Percentiles rank a stretch among this genome's conserved stretches.
Conservation (phyloP, 345 rosid genomes). For the Gossypium raimondii region DNA sequence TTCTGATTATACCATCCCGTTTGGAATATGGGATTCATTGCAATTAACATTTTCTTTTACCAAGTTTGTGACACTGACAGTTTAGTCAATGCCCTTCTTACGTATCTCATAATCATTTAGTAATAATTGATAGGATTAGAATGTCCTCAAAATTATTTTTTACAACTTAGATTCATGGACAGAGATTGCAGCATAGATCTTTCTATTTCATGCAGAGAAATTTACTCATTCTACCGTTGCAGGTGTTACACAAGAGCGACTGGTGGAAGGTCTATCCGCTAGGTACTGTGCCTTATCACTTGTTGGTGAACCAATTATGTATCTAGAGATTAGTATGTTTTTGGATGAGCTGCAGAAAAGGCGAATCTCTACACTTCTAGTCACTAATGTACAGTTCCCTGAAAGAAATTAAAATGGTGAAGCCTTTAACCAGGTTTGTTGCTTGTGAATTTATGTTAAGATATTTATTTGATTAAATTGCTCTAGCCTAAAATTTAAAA, state of each 20-base stretch:
- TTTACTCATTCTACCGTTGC: constrained; percentile 22
- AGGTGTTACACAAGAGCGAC: constrained; percentile 83
- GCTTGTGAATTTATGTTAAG: constrained; percentile 18
- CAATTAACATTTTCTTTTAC: neutral
- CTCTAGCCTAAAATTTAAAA: too few species aligned
- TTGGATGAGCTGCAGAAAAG: constrained; percentile 85
- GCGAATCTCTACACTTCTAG: constrained; percentile 86
- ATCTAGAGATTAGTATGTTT: constrained; percentile 84
- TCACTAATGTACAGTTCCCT: constrained; percentile 97
- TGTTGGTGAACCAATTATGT: constrained; percentile 98
- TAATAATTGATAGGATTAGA: neutral
- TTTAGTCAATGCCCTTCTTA: neutral
- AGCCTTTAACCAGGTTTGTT: constrained; percentile 89
- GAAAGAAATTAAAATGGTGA: constrained; percentile 73
- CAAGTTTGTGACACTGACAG: neutral
- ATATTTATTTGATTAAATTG: constrained; percentile 28
- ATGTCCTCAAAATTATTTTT: neutral
- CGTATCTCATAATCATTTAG: neutral
- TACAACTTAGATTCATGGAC: neutral
- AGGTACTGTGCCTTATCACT: constrained; percentile 95
- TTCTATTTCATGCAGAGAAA: neutral
- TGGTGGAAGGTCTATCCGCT: constrained; percentile 82
- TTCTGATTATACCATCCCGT: neutral
- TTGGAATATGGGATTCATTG: neutral
- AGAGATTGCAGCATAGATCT: neutral